These are phyloP conservation scores for Cicer arietinum DNA, from an alignment of 306 rosid species.

Conservation along the genomic window DNA sequence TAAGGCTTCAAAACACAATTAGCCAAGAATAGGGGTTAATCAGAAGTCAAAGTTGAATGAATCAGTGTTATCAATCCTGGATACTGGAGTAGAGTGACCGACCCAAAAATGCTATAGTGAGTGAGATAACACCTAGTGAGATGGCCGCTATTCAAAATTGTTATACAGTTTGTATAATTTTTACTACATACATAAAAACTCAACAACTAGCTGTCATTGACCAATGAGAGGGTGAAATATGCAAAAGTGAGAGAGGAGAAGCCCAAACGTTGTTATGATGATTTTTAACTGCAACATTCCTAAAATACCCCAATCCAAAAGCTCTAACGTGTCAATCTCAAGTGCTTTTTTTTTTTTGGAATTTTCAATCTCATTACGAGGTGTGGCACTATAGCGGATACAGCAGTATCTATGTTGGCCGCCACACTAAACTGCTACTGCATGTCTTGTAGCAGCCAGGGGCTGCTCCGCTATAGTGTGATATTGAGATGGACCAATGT, in stretches of 20 bases:
- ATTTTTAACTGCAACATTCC: too few species aligned
- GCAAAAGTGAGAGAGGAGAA: background rate
- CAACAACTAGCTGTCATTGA: background rate
- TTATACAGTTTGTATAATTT: too few species aligned
- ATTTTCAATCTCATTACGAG: background rate
- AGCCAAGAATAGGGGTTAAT: conserved; percentile 25
- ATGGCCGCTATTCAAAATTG: background rate
- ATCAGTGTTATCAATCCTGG: conserved; percentile 7
- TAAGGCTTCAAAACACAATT: conserved; percentile 2
- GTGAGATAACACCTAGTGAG: background rate
- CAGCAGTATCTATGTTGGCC: background rate
- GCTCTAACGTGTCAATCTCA: background rate
- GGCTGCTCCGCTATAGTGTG: background rate
- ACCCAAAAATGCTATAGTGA: background rate
- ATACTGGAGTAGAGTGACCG: background rate
- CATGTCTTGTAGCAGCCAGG: background rate
- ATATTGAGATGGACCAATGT: conserved; percentile 21
- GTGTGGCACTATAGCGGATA: background rate
- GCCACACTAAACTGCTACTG: background rate
- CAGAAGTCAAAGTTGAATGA: conserved; percentile 21
- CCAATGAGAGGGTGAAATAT: background rate
- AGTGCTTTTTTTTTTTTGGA: background rate
- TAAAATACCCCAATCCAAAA: background rate
- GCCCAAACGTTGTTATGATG: background rate
- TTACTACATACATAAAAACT: background rate